Conservation (phyloP, 2,329 filamentous ascomycete genomes). For the Claviceps sp. region DNA sequence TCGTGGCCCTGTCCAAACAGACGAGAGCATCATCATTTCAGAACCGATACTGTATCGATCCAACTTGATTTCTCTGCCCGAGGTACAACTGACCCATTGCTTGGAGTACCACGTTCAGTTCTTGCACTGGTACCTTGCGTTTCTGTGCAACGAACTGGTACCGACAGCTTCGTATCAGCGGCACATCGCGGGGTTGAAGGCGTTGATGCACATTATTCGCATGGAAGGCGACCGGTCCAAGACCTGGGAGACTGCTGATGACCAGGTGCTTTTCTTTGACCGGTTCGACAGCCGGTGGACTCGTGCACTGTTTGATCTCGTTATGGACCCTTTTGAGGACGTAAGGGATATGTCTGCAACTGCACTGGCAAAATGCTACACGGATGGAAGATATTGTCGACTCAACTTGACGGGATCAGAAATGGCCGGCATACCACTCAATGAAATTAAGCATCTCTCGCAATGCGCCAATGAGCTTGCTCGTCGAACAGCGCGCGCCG, state of each 20-base stretch:
- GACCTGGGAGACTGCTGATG: slow-evolving; percentile 24
- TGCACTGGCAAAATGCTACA: slow-evolving; percentile 36
- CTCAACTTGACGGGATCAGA: slow-evolving; percentile 11
- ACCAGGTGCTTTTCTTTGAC: slow-evolving; percentile 27
- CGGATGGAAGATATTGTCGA: slow-evolving; percentile 21
- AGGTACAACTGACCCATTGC: slow-evolving; percentile 22
- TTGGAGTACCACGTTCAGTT: slow-evolving; percentile 47
- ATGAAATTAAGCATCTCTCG: slow-evolving; percentile 33
- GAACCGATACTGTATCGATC: slow-evolving; percentile 23
- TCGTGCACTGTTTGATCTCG: slow-evolving; percentile 59
- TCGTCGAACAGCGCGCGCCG: slow-evolving; percentile 64
- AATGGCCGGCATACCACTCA: slow-evolving; percentile 8
- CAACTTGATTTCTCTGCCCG: slow-evolving; percentile 26
- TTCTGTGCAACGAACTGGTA: slow-evolving; percentile 60
- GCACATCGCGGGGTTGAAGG: slow-evolving; percentile 68
- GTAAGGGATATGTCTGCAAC: slow-evolving; percentile 49
- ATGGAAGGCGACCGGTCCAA: slow-evolving; percentile 48
- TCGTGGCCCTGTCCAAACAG: background rate
- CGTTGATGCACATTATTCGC: slow-evolving; percentile 51
- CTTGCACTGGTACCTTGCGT: slow-evolving; percentile 59
- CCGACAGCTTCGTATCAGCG: slow-evolving; percentile 82
- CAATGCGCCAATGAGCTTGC: slow-evolving; percentile 43
- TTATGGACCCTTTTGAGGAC: slow-evolving; percentile 88
- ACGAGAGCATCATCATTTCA: slow-evolving; percentile 5
- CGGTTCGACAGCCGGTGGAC: slow-evolving; percentile 37